Evolutionary conservation across 2,329 filamentous ascomycete genomes (phyloP).

Genomic region (Thelonectria discophora): DNA sequence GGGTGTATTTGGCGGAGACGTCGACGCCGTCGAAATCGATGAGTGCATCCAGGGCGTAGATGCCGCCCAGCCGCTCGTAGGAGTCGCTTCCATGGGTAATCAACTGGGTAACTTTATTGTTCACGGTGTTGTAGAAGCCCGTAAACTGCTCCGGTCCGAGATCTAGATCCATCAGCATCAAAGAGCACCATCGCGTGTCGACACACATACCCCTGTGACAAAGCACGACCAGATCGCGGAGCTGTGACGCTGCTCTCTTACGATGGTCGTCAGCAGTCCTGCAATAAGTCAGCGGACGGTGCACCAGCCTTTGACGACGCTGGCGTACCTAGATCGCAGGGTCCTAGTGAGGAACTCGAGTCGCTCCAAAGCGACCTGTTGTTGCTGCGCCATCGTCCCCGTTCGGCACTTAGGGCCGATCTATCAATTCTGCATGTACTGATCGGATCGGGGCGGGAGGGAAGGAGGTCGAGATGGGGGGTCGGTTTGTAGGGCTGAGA

Average conservation of each 20-base stretch:
- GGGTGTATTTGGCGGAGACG: constrained; percentile 89
- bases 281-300: constrained; percentile 28
- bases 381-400: constrained; percentile 55
- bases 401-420: constrained; percentile 35
- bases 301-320: not conserved
- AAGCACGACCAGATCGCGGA: constrained; percentile 63
- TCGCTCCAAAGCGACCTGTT: constrained; percentile 63
- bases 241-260: constrained; percentile 61
- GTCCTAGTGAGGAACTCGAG: constrained; percentile 65
- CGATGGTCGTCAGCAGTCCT: constrained; percentile 58
- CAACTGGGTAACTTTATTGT: constrained; percentile 67
- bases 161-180: constrained; percentile 59
- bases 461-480: constrained; percentile 12
- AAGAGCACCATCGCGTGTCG: not conserved
- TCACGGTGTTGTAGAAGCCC: constrained; percentile 64
- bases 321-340: constrained; percentile 62
- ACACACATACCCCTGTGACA: constrained; percentile 62
- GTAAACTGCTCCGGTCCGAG: constrained; percentile 81
- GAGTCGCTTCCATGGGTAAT: constrained; percentile 88
- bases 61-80: constrained; percentile 87
- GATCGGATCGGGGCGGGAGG: constrained; percentile 12
- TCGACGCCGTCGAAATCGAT: constrained; percentile 98
- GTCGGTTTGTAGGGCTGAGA: constrained; percentile 4
- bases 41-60: constrained; percentile 89
- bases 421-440: constrained; percentile 44